Base-by-base conservation (phyloP, 106 monocot species). In the Dendrobium chrysotoxum region DNA sequence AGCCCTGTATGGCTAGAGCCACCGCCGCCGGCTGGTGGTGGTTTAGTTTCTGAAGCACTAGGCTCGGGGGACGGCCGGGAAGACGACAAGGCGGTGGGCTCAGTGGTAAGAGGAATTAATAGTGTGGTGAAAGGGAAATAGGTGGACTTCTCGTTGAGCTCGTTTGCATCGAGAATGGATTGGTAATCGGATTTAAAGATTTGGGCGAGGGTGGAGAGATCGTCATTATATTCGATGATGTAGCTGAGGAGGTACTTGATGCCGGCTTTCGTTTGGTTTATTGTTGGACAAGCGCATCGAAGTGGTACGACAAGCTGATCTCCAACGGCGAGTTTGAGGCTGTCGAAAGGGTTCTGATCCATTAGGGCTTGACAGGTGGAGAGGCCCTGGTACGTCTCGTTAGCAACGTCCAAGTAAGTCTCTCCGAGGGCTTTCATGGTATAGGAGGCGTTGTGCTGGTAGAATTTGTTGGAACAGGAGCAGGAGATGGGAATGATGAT, bases 341-440 rank as follows among this genome's bases (percentile, higher is more conserved):
- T 80, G 40, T 81, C 72, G 80, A 55, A 46, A 4, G 88, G 85
- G 84, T 96, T 96, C 82, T 92, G 94, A 40, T 81, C 84, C 28
- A 98, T 92, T 58, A 98, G 85, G 58, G 97, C 83, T 79, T 98
- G 97, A 80, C 97, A 98, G 31, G 97, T 86, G 75, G 91, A 81
- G 35, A 98, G 82, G 11, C 94, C 94, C 81, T 88, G 89, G 85
- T 82, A 98, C 28, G 98, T 98, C 76, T 86, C 65, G 85, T 91
- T 95, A 85, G 95, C 87, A 66, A 93, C 41, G 11, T 53, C 47
- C 39, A 89, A 53, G 86, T 95, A 95, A 46, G 84, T 91, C 35
- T 91, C 88, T 21, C 21, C 38, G 10, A 6, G 4, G 58, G n/a
- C 18, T 12, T 81, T 86, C 72, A 93, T 16, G 75, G 68, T 84